A percentile compares a stretch with the other conserved stretches of the same genome.
Conservation (phyloP, 352 stramenopile species). For the Saprolegnia diclina region DNA sequence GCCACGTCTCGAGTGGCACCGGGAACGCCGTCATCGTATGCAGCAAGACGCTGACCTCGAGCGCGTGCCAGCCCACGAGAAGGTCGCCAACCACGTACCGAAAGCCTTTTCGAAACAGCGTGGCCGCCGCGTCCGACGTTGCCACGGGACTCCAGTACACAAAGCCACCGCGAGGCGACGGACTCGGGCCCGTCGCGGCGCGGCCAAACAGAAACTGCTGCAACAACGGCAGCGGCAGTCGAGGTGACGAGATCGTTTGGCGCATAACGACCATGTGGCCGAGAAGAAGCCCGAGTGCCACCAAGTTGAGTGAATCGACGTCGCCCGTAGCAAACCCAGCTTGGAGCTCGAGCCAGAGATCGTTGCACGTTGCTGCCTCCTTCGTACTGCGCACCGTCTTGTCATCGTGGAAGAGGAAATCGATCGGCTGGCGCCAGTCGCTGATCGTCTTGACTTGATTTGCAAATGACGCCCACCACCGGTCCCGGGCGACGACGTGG, state of each 20-base stretch:
- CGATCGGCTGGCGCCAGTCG: neutral
- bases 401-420: neutral
- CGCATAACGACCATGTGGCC: conserved; percentile 13
- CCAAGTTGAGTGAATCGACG: neutral
- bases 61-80: neutral
- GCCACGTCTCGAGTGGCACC: neutral
- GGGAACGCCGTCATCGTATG: neutral
- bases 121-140: neutral
- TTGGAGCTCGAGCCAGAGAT: conserved; percentile 8
- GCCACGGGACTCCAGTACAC: neutral
- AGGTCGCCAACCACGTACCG: neutral
- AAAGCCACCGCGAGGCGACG: neutral
- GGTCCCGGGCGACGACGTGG: neutral
- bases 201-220: neutral
- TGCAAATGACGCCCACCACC: neutral
- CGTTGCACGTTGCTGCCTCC: neutral
- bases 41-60: conserved; percentile 5
- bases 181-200: neutral
- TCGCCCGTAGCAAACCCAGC: neutral
- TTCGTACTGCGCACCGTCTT: neutral
- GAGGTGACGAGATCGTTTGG: neutral
- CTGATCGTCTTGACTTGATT: neutral
- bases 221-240: neutral
- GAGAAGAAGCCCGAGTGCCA: neutral
- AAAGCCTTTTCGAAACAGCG: neutral